A percentile compares a stretch with the other conserved stretches of the same genome.
Conservation (phyloP, 257 asterid genomes). For the Solanum phureja region DNA sequence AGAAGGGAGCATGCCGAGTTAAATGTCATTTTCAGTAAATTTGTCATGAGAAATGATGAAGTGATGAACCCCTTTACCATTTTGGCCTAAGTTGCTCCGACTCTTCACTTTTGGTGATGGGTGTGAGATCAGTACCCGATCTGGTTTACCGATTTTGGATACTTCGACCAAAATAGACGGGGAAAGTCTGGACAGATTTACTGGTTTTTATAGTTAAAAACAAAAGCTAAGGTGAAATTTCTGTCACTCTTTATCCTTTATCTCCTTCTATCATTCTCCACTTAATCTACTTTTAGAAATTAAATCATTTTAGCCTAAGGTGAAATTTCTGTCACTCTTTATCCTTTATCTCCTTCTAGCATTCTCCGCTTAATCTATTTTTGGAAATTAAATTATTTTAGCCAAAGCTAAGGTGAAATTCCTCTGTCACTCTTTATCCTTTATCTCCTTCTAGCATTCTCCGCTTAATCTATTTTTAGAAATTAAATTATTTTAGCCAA, state of each 20-base stretch:
- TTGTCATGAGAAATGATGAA: not conserved
- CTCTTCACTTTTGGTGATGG: not conserved
- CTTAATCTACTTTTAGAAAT: not conserved
- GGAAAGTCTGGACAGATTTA: not conserved
- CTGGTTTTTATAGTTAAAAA: not conserved
- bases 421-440: too few relatives aligned
- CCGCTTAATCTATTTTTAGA: too few relatives aligned
- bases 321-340: too few relatives aligned
- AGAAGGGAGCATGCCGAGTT: not conserved
- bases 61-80: not conserved
- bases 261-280: not conserved
- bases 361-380: not conserved
- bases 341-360: not conserved
- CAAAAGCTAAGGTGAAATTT: not conserved
- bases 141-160: not conserved
- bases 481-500: too few relatives aligned
- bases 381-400: not conserved
- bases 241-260: not conserved
- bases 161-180: not conserved
- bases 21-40: not conserved
- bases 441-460: too few relatives aligned
- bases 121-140: not conserved
- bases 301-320: too few relatives aligned
- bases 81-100: not conserved
- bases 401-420: too few relatives aligned